Evolutionary conservation across 768 basidiomycete species (phyloP).

Genomic region (Psilocybe cubensis): DNA sequence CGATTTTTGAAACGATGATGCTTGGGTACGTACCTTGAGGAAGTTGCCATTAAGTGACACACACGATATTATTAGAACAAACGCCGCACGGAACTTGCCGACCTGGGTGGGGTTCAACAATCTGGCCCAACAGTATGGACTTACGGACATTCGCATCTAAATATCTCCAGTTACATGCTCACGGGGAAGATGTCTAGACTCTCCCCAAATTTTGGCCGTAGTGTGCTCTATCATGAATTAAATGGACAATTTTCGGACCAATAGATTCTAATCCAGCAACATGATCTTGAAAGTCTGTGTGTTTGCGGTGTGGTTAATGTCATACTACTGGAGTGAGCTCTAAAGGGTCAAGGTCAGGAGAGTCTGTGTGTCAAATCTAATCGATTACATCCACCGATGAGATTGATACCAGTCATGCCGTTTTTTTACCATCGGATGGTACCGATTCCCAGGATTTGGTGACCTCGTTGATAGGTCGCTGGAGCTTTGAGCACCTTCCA

Average conservation of each 20-base stretch:
- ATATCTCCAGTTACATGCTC: not conserved
- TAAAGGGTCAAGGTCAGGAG: not conserved
- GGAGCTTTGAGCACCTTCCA: conserved; percentile 3
- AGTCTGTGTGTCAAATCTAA: not conserved
- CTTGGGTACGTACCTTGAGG: not conserved
- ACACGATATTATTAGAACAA: conserved; percentile 10
- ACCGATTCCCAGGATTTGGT: conserved; percentile 2
- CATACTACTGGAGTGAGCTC: not conserved
- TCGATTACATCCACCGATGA: conserved; percentile 6
- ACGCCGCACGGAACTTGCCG: conserved; percentile 19
- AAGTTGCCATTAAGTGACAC: not conserved
- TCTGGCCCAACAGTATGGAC: conserved; percentile 8
- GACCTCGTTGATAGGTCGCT: not conserved
- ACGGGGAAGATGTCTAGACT: not conserved
- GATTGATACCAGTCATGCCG: not conserved
- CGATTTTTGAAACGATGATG: not conserved
- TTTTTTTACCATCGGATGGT: not conserved
- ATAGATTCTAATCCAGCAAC: not conserved
- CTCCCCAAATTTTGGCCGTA: not conserved
- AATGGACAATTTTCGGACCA: not conserved
- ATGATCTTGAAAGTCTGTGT: not conserved
- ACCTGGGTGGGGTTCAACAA: not conserved
- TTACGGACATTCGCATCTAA: not conserved
- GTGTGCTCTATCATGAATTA: not conserved
- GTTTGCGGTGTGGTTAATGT: not conserved